Base-by-base conservation (phyloP, 306 rosid species). In the Fragaria vesca region DNA sequence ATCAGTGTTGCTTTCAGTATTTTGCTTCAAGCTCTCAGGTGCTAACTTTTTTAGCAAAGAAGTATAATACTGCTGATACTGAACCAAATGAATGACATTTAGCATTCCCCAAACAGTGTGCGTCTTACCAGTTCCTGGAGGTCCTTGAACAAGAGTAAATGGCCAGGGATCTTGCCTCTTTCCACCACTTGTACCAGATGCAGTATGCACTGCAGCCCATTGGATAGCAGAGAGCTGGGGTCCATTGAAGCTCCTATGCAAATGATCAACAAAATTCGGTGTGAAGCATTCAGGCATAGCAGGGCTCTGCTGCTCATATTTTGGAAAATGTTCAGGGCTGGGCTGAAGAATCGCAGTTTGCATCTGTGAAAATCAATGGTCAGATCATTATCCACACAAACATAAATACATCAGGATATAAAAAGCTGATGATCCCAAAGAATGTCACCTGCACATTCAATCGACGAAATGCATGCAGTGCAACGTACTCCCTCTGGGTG, bases 21-120 rank as follows among this genome's bases (percentile, higher is more conserved):
- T 91, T 82, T 91, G 97, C 87, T 95, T 95, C 83, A 93, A 95
- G 90, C 99, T 95, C 88, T 95, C 99, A 18, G 99, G 99, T 45
- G 99, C 97, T 55, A 95, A 89, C 81, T 91, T 94, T 86, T 95
- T 95, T 18, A 95, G 99, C 86, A 95, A 88, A 70, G 99, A 93
- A 75, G 97, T 89, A 78, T 95, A 95, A 83, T 95, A 95, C 82
- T 95, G 97, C 83, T 95, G 99, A 83, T 93, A 95, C 86, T 95
- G 99, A 80, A 95, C 99, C 84, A 95, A 88, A 83, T 95, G 99
- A 86, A 93, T 95, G 80, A 95, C 99, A 74, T 95, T 95, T 82
- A 95, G 87, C 99, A 95, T 95, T 88, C 99, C 99, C 99, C 99
- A 95, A 21, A 95, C 99, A 36, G 99, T 95, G 83, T 95, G 99